Evolutionary conservation across 148 eudicot genomes (phyloP).

Genomic region (Silene latifolia): DNA sequence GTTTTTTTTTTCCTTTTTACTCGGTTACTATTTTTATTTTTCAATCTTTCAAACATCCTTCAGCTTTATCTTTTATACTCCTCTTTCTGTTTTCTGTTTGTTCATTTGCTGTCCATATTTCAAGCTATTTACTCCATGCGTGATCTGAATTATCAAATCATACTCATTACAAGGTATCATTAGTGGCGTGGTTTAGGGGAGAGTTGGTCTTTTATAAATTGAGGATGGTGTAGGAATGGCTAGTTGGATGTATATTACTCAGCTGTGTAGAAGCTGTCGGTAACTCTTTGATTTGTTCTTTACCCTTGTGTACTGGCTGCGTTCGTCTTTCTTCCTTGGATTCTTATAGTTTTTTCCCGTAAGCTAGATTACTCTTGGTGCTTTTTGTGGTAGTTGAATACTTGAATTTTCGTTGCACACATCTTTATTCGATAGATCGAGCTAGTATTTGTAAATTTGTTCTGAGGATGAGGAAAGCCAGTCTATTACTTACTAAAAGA

Average conservation of each 20-base stretch:
- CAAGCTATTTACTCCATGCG: not conserved
- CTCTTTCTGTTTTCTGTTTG: not conserved
- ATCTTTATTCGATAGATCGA: constrained; percentile 6
- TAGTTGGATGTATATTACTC: not conserved
- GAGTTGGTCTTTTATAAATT: not conserved
- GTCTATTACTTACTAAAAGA: too few species aligned
- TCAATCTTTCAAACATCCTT: too few species aligned
- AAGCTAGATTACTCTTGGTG: not conserved
- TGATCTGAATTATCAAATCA: not conserved
- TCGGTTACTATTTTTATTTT: not conserved
- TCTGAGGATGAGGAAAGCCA: not conserved
- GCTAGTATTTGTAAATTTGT: not conserved
- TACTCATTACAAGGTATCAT: not conserved
- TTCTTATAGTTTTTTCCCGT: not conserved
- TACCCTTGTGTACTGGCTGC: not conserved
- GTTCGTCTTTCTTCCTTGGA: not conserved
- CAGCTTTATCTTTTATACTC: too few species aligned
- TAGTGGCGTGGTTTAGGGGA: not conserved
- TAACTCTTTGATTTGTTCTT: not conserved
- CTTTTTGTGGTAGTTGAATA: not conserved
- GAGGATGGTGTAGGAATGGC: not conserved
- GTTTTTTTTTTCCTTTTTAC: not conserved
- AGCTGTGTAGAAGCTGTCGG: not conserved
- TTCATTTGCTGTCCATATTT: not conserved
- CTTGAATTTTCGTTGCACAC: not conserved